A percentile compares a stretch with the other conserved stretches of the same genome.
Evolutionary conservation across 768 basidiomycete species (phyloP).

Genomic region (Asterophora lycoperdoides): DNA sequence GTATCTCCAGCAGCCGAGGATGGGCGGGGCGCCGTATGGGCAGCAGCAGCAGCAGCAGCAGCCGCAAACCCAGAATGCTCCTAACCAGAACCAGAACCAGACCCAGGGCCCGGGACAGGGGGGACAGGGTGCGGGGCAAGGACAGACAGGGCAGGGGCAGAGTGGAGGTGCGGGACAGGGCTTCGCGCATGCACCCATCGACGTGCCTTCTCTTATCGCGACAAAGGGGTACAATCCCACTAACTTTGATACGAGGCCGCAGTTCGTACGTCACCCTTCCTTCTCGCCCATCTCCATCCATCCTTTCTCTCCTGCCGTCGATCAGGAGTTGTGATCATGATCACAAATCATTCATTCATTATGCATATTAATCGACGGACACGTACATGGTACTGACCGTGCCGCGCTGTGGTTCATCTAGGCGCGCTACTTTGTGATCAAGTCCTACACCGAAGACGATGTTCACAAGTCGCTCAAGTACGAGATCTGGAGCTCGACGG

Average conservation of each 20-base stretch:
- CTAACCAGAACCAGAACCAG: too few species aligned
- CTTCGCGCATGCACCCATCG: conserved; percentile 66
- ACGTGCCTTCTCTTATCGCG: conserved; percentile 80
- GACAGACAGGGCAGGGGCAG: conserved; percentile 18
- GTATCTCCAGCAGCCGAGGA: conserved; percentile 52
- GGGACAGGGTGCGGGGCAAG: conserved; percentile 20
- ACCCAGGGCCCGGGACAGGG: conserved; percentile 18
- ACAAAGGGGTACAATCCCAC: conserved; percentile 90
- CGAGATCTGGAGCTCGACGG: conserved; percentile 97
- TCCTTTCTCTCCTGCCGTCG: too few species aligned
- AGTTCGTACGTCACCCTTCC: conserved; percentile 56
- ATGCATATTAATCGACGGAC: too few species aligned
- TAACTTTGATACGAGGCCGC: conserved; percentile 76
- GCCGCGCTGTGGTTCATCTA: too few species aligned
- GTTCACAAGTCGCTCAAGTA: conserved; percentile 98
- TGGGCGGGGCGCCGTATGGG: conserved; percentile 13
- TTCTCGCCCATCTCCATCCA: too few species aligned
- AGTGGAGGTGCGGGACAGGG: conserved; percentile 29
- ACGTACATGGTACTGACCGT: too few species aligned
- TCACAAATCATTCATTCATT: too few species aligned
- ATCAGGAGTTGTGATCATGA: background rate
- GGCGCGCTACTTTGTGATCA: conserved; percentile 97
- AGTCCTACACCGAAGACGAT: conserved; percentile 98
- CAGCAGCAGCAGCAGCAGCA: too few species aligned
- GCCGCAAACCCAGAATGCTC: too few species aligned